Conservation (phyloP, 192 early-diverging fungal genomes). For the Physocladia obscura region DNA sequence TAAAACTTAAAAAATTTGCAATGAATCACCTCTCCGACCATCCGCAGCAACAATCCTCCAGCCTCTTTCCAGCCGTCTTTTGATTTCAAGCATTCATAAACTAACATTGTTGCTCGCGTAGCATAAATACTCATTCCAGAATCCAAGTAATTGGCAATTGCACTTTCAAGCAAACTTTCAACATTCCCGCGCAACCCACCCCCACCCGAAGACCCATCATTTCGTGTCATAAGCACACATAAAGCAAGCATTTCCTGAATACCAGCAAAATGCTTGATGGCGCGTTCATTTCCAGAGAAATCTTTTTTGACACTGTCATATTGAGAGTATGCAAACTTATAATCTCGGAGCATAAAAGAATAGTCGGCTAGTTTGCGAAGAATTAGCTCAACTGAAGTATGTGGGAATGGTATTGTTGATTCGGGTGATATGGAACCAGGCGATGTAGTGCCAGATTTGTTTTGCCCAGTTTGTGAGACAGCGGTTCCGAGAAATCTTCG, state of each 20-base stretch:
- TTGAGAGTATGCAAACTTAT: constrained; percentile 79
- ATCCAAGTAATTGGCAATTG: constrained; percentile 70
- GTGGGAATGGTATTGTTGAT: constrained; percentile 31
- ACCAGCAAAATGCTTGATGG: constrained; percentile 47
- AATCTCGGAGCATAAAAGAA: constrained; percentile 96
- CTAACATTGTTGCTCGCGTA: constrained; percentile 69
- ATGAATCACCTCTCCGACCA: constrained; percentile 70
- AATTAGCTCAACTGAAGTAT: constrained; percentile 83
- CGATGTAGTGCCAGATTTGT: not conserved
- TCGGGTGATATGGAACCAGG: not conserved
- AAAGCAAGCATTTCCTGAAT: constrained; percentile 86
- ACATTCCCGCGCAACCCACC: constrained; percentile 15
- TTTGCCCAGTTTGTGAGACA: constrained; percentile 26
- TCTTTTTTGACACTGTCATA: constrained; percentile 90
- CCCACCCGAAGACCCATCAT: too few relatives aligned
- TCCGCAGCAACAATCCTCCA: constrained; percentile 55
- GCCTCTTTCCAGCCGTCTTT: constrained; percentile 69
- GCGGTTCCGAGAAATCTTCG: constrained; percentile 78
- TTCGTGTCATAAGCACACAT: constrained; percentile 71
- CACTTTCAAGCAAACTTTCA: constrained; percentile 35
- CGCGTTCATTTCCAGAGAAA: constrained; percentile 66
- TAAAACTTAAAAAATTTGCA: not conserved
- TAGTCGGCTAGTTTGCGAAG: constrained; percentile 93
- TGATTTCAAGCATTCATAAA: constrained; percentile 80
- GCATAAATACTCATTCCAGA: constrained; percentile 63